Base-by-base conservation (phyloP, 768 basidiomycete genomes). In the Sarcodon sp. region DNA sequence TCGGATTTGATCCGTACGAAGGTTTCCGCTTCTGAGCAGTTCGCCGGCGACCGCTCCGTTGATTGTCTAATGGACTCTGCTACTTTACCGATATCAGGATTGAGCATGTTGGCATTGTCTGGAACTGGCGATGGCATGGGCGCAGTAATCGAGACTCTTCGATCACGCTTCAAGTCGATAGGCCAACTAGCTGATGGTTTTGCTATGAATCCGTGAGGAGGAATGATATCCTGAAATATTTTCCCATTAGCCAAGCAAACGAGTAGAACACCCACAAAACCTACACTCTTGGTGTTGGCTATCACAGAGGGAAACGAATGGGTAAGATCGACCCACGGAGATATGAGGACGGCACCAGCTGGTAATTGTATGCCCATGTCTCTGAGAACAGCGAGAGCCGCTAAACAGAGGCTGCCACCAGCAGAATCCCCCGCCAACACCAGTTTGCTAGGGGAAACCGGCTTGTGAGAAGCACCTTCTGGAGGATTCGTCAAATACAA, bases 281-380 rank as follows among this genome's bases (percentile, higher is more conserved):
- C 43, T 48, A 79, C 85, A 8, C 81, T 81, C 6, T 65, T 65
- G 0, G 71, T 72, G 57, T 90, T 87, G 39, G 71, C 54, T 66
- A 86, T 72, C 35, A 87, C 77, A 54, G 79, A 81, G 0, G 84
- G 83, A 58, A 92, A 87, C 46, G 77, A 83, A 56, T 90, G 87
- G 0, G 86, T 89, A n/a, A 92, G 66, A 59, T 90, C 87, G 10
- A 83, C 77, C 80, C 87, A 89, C 2, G 87, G 87, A 49, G 79
- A 83, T 53, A 89, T 84, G 18, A 89, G 66, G 3, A 86, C 76
- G 0, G 80, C 84, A 1, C 86, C 88, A 1, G 84, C 79, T 3
- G 87, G 86, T 56, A 77, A 64, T 1, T 83, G 79, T 7, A 85
- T 56, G 4, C 77, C 79, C 45, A 80, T 64, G 56, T 92, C 88